Evolutionary conservation across 176 grass and related monocot species (phyloP).

Genomic region (Cenchrus americanus): DNA sequence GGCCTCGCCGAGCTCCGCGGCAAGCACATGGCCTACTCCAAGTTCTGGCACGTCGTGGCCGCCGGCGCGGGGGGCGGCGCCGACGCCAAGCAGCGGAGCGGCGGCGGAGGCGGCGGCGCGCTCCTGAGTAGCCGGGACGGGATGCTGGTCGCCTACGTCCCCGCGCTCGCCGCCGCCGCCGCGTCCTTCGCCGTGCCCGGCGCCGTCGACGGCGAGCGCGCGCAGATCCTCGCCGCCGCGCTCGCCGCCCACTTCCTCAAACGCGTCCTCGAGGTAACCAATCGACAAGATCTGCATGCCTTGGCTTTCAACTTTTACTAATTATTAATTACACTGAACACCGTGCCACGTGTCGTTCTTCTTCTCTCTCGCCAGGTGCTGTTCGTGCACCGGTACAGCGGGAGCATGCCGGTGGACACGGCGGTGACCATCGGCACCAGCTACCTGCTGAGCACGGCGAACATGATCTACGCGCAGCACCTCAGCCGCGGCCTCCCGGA

Average conservation of each 20-base stretch:
- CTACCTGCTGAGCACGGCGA: slow-evolving; percentile 52
- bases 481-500: slow-evolving; percentile 46
- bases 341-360: background rate
- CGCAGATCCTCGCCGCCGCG: slow-evolving; percentile 44
- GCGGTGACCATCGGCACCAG: slow-evolving; percentile 46
- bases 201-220: slow-evolving; percentile 40
- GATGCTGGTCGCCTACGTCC: slow-evolving; percentile 76
- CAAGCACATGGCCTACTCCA: slow-evolving; percentile 65
- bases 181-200: slow-evolving; percentile 56
- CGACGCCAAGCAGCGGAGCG: background rate
- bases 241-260: slow-evolving; percentile 75
- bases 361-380: slow-evolving; percentile 42
- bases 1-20: slow-evolving; percentile 64
- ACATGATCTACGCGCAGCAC: slow-evolving; percentile 64
- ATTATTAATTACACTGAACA: background rate
- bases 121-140: slow-evolving; percentile 44
- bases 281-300: background rate
- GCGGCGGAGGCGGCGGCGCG: background rate
- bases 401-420: slow-evolving; percentile 48
- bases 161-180: slow-evolving; percentile 47
- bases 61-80: background rate
- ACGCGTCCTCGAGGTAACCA: slow-evolving; percentile 69
- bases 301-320: background rate
- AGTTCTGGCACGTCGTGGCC: slow-evolving; percentile 67
- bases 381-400: slow-evolving; percentile 68